phyloP scores from a whole-genome alignment of 2,329 filamentous ascomycete species.

The Colletotrichum paranaense region DNA sequence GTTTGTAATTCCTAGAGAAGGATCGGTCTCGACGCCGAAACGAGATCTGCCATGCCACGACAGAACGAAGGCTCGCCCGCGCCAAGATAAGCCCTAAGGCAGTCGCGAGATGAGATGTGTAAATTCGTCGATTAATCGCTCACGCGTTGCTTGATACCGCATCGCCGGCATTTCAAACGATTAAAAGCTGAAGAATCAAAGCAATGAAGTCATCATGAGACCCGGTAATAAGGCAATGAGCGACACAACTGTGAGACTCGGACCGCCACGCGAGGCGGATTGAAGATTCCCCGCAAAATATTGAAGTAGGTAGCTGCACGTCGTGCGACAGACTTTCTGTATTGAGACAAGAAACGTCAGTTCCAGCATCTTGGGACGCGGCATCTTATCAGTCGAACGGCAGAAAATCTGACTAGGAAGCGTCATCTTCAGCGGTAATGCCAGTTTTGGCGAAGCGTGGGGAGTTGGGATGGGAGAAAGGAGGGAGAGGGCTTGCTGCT shows the following conservation, averaged over 20 bases:
- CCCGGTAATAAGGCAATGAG: neutral
- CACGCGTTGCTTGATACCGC: neutral
- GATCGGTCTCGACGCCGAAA: neutral
- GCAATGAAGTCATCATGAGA: neutral
- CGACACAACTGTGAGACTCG: too few species aligned
- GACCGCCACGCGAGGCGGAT: neutral
- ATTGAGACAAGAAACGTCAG: conserved; percentile 19
- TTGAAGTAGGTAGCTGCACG: conserved; percentile 14
- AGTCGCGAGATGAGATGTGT: neutral
- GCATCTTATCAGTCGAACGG: conserved; percentile 22
- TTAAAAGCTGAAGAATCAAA: neutral
- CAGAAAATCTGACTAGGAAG: neutral
- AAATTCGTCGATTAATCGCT: neutral
- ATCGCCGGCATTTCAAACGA: neutral
- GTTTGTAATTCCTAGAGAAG: neutral
- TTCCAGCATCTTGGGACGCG: neutral
- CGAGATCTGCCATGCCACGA: neutral
- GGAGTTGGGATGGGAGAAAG: neutral
- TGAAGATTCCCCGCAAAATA: conserved; percentile 20
- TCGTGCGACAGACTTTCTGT: conserved; percentile 21
- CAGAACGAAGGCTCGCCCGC: neutral
- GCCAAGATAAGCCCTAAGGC: conserved; percentile 26
- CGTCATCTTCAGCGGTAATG: conserved; percentile 11
- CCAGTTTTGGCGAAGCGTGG: neutral
- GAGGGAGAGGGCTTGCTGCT: neutral